Base-by-base conservation (phyloP, 768 basidiomycete genomes). In the Russula foetens region DNA sequence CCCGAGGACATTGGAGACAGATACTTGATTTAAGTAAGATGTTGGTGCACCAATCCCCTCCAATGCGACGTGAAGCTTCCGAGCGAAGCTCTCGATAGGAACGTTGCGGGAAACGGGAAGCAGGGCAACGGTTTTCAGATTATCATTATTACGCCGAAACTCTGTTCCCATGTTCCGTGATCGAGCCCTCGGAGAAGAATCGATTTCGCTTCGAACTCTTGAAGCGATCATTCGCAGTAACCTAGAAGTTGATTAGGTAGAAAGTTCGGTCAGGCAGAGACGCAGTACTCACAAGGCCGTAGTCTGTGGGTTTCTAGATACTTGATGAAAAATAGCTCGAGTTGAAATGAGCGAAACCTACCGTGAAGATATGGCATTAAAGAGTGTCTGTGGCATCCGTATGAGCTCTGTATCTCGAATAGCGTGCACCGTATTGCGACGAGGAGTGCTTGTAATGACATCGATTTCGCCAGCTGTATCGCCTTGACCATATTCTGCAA, bases 391-490 rank as follows among this genome's bases (percentile, higher is more conserved):
- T 1, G 97, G 97, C 90, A 99, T 97, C 29, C 96, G 79, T 29
- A 96, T 96, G 14, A 99, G 79, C 71, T 99, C 97, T 0, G 94
- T 93, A 70, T 99, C 97, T 67, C 97, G 92, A 64, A 99, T 98
- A 7, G 97, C 97, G 73, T 98, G 96, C 19, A 98, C 85, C 0
- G 94, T 98, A 50, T 85, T 95, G 56, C 88, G 82, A 59, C 97
- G 83, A 3, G 83, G 82, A 19, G 86, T 89, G 67, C 87, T 90
- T 8, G 95, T 97, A 68, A 99, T 98, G 54, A 97, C 97, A 71
- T 98, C 97, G 14, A 99, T 79, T 72, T 99, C 97, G 26, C 97
- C 97, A 51, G 98, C 93, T 0, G 91, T 90, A 69, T 98, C 96
- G 11, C 94, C 95, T 72, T 98, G 95, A 41, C 97, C 97, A 68